A percentile compares a stretch with the other conserved stretches of the same genome.
phyloP scores from a whole-genome alignment of 192 early-diverging fungal genomes.

The Coemansia sp. region DNA sequence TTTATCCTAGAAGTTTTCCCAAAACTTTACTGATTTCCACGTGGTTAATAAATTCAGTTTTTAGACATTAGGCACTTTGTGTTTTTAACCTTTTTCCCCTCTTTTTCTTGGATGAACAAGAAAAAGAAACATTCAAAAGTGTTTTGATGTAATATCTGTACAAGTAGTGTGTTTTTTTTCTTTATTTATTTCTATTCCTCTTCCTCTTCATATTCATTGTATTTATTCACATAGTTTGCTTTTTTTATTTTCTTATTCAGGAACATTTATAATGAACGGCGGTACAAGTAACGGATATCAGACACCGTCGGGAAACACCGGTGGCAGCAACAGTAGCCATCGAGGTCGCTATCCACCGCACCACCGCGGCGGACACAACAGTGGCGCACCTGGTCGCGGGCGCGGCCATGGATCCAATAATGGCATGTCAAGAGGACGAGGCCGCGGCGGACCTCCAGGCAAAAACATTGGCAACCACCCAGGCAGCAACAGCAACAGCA shows the following conservation, averaged over 20 bases:
- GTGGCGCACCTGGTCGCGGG: neutral
- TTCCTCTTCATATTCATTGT: neutral
- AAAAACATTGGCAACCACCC: neutral
- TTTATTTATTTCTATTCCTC: neutral
- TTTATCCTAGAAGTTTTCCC: too few species aligned
- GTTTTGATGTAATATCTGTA: neutral
- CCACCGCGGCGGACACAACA: neutral
- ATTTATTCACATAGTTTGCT: neutral
- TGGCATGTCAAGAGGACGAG: neutral
- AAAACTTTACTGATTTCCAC: too few species aligned
- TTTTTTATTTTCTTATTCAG: neutral
- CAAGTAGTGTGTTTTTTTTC: neutral
- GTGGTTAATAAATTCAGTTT: too few species aligned
- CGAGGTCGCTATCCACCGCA: neutral
- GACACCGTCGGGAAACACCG: neutral
- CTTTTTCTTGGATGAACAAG: too few species aligned
- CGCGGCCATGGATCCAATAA: neutral
- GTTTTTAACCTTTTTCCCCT: too few species aligned
- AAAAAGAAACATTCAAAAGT: too few species aligned
- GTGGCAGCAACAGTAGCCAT: neutral
- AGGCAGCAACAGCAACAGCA: neutral
- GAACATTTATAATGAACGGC: neutral
- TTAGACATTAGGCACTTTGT: too few species aligned
- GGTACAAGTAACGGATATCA: neutral
- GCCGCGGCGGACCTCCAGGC: neutral